Base-by-base conservation (phyloP, 768 basidiomycete species). In the Tricholoma matsutake region DNA sequence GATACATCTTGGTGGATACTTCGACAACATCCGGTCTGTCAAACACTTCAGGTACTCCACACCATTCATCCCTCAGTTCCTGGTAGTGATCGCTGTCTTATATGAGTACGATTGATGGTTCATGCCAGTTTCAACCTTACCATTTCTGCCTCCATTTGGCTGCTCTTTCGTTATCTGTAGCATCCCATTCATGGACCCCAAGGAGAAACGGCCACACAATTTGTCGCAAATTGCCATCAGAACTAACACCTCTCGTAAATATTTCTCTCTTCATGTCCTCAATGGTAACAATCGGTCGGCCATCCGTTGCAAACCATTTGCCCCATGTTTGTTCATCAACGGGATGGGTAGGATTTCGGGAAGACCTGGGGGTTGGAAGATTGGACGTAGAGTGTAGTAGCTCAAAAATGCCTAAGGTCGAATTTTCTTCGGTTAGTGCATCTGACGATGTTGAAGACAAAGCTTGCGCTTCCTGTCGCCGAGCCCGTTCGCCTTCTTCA, bases 401-500 rank as follows among this genome's bases (percentile, higher is more conserved):
- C 75, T 97, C 95, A 65, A 96, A 97, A 6, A 95, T 87, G 0
- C 94, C 95, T 29, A 94, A 73, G 1, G 89, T 87, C 0, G 89
- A 89, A 3, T 79, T 81, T 73, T 88, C 91, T 68, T 87, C 86
- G 16, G 72, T 81, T 35, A 79, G 71, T 62, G 79, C 78, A 11
- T 78, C 67, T 4, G 81, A 75, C 2, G 78, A 79, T 6, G 83
- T 78, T 2, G 86, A 75, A 3, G 86, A 85, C 11, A 91, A 67
- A 0, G 83, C 78, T 69, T 89, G 88, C 0, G 90, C 86, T 72
- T 99, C 97, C 47, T 84, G 82, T 64, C 87, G 76, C 45, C 97
- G 82, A 5, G 94, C 87, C 14, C 93, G 83, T 72, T 99, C 97
- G 16, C 97, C 97, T 71, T 98, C 97, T 73, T 99, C 97, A 1